Evolutionary conservation across 441 rosid species (phyloP).

Genomic region (Aleurites moluccanus): DNA sequence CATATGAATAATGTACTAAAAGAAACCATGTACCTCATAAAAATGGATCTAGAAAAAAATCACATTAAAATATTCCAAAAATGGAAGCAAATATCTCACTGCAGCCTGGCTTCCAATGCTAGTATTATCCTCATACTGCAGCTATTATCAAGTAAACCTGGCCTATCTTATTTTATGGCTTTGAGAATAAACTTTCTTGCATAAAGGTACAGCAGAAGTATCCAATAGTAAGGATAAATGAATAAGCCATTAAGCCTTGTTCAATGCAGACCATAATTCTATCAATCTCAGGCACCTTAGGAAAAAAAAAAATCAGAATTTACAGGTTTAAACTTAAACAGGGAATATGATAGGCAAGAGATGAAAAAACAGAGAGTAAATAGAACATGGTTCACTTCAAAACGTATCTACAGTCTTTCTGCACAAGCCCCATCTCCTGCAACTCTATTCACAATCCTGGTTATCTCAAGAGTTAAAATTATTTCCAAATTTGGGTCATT

Average conservation of each 20-base stretch:
- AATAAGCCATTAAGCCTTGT: neutral
- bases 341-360: neutral
- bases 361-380: neutral
- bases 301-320: neutral
- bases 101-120: neutral
- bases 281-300: neutral
- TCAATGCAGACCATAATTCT: neutral
- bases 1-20: neutral
- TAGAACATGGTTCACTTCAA: neutral
- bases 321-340: neutral
- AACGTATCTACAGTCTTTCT: neutral
- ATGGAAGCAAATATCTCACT: neutral
- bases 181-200: neutral
- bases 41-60: neutral
- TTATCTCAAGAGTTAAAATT: neutral
- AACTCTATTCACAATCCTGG: neutral
- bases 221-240: neutral
- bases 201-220: neutral
- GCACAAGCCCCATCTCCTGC: neutral
- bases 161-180: neutral
- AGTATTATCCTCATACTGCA: neutral
- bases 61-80: neutral
- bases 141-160: neutral
- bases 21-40: neutral
- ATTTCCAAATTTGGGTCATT: neutral